Base-by-base conservation (phyloP, 2,329 filamentous ascomycete genomes). In the Eurotiales sp. region DNA sequence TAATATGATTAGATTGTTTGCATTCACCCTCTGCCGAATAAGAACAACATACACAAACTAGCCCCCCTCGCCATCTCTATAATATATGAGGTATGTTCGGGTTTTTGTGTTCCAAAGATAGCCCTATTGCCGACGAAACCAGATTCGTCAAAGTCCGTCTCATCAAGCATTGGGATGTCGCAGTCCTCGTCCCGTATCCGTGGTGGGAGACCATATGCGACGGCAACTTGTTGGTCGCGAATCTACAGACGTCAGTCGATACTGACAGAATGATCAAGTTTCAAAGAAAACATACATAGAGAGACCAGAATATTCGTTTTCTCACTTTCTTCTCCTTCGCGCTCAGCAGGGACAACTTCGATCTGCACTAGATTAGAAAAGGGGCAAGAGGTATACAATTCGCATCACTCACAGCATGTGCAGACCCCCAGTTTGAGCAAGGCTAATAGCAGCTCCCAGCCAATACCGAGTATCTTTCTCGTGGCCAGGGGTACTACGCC, bases 241-340 rank as follows among this genome's bases (percentile, higher is more conserved):
- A 78, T 69, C 66, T 70, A 40, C 5, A 50, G 25, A 11, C 19
- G 17, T 27, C n/a, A 23, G 41, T 41, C 14, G 6, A 7, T 17
- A 11, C 12, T 25, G 3, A 4, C 14, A 6, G 4, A 23, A 34
- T 17, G 12, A 2, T 1, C 27, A 8, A 8, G 8, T 3, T 12
- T 17, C 39, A 37, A 42, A 30, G 42, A 22, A 23, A 3, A 54
- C 60, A 42, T 53, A 69, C 68, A 49, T 80, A 80, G 7, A 80
- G 71, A 5, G 76, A 75, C 78, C 78, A 80, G 76, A 77, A 81
- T 6, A 80, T 72, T 4, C 77, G 61, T 51, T 74, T 71, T 57
- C 75, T 72, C 29, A 79, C 55, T 52, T 64, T 64, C n/a, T 64
- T 63, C 3, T 66, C 54, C n/a, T 59, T 61, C 3, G 58, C 52